These are phyloP conservation scores for Gilbertella persicaria DNA, from an alignment of 371 early-diverging fungal genomes.

Conservation along the genomic window DNA sequence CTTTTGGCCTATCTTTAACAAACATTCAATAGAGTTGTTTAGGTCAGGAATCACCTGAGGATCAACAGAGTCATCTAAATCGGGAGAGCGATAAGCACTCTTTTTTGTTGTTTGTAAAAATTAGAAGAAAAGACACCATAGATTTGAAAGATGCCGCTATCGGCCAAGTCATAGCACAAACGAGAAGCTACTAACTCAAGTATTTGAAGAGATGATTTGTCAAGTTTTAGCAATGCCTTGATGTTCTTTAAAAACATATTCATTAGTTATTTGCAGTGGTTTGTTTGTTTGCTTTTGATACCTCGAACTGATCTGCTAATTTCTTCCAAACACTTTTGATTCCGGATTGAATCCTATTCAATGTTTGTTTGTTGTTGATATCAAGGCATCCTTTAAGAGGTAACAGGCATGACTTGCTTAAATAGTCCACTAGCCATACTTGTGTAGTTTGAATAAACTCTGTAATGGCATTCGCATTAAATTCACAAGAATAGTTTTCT, in stretches of 20 bases:
- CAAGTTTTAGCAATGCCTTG: constrained; percentile 2
- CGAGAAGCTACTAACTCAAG: constrained; percentile 45
- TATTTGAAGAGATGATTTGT: constrained; percentile 5
- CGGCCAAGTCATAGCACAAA: constrained; percentile 53
- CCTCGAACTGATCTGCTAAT: constrained; percentile 38
- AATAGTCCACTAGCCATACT: constrained; percentile 41
- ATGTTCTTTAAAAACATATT: constrained; percentile 2
- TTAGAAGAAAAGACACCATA: constrained; percentile 44
- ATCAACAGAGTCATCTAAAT: constrained; percentile 12
- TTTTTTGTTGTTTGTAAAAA: constrained; percentile 16
- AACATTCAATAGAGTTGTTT: constrained; percentile 30
- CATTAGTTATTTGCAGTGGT: no score
- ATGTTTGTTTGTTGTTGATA: constrained; percentile 22
- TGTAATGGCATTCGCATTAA: constrained; percentile 19
- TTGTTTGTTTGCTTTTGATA: no score
- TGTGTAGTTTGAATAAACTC: constrained; percentile 42
- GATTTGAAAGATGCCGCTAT: constrained; percentile 36
- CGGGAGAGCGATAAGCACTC: constrained; percentile 2
- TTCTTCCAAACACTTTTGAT: constrained; percentile 40
- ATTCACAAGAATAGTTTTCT: background rate
- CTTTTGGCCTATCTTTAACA: constrained; percentile 29
- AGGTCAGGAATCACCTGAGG: constrained; percentile 25
- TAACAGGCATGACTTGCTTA: constrained; percentile 34
- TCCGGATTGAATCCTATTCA: constrained; percentile 19
- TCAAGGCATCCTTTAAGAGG: constrained; percentile 41